Percentiles rank a stretch among this genome's conserved stretches.
Conservation (phyloP, 495 filamentous ascomycete genomes). For the Aspergillus haitiensis region DNA sequence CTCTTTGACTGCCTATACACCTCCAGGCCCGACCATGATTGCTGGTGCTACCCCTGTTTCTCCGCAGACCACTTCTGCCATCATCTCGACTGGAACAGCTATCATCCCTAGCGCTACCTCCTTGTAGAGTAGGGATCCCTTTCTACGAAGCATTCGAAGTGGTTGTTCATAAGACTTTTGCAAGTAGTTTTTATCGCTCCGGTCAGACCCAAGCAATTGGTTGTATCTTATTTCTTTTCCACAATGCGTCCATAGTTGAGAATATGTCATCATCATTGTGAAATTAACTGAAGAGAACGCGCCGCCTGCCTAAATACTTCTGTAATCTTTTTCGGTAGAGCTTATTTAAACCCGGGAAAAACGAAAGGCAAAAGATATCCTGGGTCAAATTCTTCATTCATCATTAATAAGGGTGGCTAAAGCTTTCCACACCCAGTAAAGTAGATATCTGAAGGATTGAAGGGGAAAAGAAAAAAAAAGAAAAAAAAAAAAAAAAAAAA, state of each 20-base stretch:
- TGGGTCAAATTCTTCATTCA: neutral
- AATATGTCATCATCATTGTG: too few species aligned
- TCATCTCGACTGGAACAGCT: slow-evolving; percentile 27
- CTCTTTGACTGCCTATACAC: slow-evolving; percentile 40
- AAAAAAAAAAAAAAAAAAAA: slow-evolving; percentile 11
- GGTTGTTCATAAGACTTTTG: too few species aligned
- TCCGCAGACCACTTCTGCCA: slow-evolving; percentile 23
- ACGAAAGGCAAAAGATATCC: neutral
- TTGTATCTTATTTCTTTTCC: too few species aligned
- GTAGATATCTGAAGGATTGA: slow-evolving; percentile 1
- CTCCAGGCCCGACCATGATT: slow-evolving; percentile 47
- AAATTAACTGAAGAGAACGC: too few species aligned
- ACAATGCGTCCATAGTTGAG: too few species aligned
- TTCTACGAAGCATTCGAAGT: neutral
- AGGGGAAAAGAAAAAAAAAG: slow-evolving; percentile 1
- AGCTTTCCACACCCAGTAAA: neutral
- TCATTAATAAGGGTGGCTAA: neutral
- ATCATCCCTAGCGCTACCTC: neutral
- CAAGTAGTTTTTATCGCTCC: too few species aligned
- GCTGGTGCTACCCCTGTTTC: slow-evolving; percentile 23
- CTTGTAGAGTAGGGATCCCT: neutral
- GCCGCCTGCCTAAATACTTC: too few species aligned
- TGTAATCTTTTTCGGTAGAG: too few species aligned
- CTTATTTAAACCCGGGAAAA: too few species aligned
- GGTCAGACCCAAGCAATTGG: too few species aligned